Base-by-base conservation (phyloP, 768 basidiomycete species). In the Leucosporidium creatinivorum region DNA sequence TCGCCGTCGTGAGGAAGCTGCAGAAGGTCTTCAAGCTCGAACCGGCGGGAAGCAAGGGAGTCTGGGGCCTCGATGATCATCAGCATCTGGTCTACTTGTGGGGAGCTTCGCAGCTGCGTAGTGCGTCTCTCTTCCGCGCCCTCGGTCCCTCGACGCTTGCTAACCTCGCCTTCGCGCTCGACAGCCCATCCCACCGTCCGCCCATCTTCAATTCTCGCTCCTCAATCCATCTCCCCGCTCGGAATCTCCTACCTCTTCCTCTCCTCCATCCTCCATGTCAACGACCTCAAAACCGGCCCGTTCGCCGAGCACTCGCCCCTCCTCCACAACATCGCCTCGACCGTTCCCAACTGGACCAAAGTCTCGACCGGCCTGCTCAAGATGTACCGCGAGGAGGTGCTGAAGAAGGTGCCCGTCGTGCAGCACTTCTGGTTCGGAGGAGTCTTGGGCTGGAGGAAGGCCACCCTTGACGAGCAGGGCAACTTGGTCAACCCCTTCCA, bases 301-400 rank as follows among this genome's bases (percentile, higher is more conserved):
- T 72, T 72, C 59, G 19, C 30, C 23, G 70, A 72, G 47, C 70
- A 72, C 65, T 72, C 70, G 18, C n/a, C 86, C 83, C 70, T 99
- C 91, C 91, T 81, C 80, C 56, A 99, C 97, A 79, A 91, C 92
- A 72, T 48, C 89, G 92, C 78, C 83, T 84, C 47, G 93, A 72
- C 70, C n/a, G 67, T 72, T n/a, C 70, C 70, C 15, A 61, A 59
- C 44, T 72, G 48, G 36, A 5, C 47, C 12, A 72, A 72, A 26
- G 62, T 68, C 12, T 44, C 65, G 3, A 66, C 56, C 8, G 70
- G 96, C 10, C 77, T 98, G 64, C 85, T 91, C 77, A 96, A 94
- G 80, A 97, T 99, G 94, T 98, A 94, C 77, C 85, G 91, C 85
- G 92, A 86, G 10, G 94, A 99, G 78, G 93, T 97, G 18, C 81